phyloP scores from a whole-genome alignment of 257 asterid species.

The Coffea eugenioides region DNA sequence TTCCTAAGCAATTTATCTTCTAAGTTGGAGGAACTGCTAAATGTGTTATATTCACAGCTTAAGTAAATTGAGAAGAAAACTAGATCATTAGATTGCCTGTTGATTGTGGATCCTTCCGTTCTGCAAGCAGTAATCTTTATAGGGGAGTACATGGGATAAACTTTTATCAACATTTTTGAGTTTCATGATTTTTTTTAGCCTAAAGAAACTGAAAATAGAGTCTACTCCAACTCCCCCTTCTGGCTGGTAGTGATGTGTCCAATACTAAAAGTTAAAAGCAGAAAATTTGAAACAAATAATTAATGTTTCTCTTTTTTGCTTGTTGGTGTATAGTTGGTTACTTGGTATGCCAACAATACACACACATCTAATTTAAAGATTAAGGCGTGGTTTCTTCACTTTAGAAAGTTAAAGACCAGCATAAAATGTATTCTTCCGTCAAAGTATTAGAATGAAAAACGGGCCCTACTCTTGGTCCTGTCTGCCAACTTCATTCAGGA shows the following conservation, averaged over 20 bases:
- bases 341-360: background rate
- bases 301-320: background rate
- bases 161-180: background rate
- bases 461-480: background rate
- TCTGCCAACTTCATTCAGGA: background rate
- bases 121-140: background rate
- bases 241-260: too few species aligned
- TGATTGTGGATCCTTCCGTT: background rate
- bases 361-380: background rate
- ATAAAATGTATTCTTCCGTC: background rate
- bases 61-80: background rate
- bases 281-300: too few species aligned
- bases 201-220: background rate
- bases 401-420: background rate
- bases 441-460: background rate
- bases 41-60: background rate
- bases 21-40: constrained; percentile 4
- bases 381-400: background rate
- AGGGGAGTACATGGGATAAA: background rate
- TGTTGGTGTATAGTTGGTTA: background rate
- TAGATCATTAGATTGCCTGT: background rate
- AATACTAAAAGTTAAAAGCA: background rate
- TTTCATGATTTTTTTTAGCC: background rate
- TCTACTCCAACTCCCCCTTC: background rate
- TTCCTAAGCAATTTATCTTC: background rate